Evolutionary conservation across 2,329 filamentous ascomycete genomes (phyloP).

Genomic region (Monosporascus cannonballus): DNA sequence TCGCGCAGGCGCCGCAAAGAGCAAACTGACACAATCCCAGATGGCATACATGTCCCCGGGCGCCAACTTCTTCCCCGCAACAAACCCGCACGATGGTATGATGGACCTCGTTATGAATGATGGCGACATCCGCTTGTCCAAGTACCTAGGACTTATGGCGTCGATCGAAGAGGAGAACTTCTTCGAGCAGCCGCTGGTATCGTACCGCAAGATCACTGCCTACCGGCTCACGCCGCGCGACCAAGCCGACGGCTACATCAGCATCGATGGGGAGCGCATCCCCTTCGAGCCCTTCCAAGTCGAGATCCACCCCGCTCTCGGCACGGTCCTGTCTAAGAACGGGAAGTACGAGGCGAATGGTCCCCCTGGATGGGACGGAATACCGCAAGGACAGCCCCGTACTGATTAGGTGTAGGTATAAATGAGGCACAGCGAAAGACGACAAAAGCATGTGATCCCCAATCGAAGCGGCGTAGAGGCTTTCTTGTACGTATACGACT

Average conservation of each 20-base stretch:
- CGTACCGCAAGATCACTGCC: constrained; percentile 79
- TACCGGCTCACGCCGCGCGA: constrained; percentile 77
- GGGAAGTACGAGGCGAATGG: constrained; percentile 65
- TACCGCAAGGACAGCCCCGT: neutral
- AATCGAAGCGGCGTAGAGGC: neutral
- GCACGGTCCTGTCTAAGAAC: constrained; percentile 74
- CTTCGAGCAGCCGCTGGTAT: constrained; percentile 72
- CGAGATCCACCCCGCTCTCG: constrained; percentile 77
- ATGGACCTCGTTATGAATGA: constrained; percentile 80
- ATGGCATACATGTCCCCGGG: constrained; percentile 90
- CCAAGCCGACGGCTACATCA: constrained; percentile 74
- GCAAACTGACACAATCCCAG: constrained; percentile 28
- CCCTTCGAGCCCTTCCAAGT: constrained; percentile 88
- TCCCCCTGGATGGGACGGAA: constrained; percentile 43
- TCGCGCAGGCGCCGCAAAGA: constrained; percentile 1
- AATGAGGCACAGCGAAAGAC: no score
- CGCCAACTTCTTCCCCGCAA: constrained; percentile 79
- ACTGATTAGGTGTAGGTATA: no score
- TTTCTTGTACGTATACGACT: no score
- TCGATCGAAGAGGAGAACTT: constrained; percentile 67
- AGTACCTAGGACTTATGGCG: constrained; percentile 63
- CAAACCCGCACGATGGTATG: constrained; percentile 75
- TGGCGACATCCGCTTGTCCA: constrained; percentile 63
- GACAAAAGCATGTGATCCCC: constrained; percentile 5
- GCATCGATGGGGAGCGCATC: constrained; percentile 84